Conservation (phyloP, 345 rosid genomes). For the Lumnitzera littorea region DNA sequence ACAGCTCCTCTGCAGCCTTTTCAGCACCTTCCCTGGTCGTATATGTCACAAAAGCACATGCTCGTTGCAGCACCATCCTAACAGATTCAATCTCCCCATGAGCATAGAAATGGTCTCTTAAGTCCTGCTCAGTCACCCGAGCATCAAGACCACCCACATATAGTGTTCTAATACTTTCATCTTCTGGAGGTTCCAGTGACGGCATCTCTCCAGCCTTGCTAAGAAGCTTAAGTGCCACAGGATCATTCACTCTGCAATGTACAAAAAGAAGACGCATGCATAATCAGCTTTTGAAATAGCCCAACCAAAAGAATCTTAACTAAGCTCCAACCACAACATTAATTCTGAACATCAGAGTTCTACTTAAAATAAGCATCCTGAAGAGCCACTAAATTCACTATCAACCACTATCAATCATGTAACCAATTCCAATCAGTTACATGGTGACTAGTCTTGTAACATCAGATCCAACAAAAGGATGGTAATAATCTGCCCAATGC, state of each 20-base stretch:
- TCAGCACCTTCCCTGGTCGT: constrained; percentile 95
- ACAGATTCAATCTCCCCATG: constrained; percentile 89
- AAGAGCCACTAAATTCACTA: too few species aligned
- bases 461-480: too few species aligned
- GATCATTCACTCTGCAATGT: constrained; percentile 75
- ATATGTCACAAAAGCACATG: constrained; percentile 93
- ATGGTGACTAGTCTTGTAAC: too few species aligned
- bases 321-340: too few species aligned
- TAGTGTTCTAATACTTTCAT: constrained; percentile 83
- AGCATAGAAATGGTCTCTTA: constrained; percentile 82
- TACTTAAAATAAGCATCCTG: too few species aligned
- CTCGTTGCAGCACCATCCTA: constrained; percentile 76
- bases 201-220: constrained; percentile 98
- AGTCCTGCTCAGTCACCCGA: constrained; percentile 77
- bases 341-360: too few species aligned
- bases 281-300: not conserved
- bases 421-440: too few species aligned
- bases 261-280: not conserved
- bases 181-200: constrained; percentile 84
- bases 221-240: constrained; percentile 85
- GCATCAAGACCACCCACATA: constrained; percentile 89
- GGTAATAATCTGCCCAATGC: too few species aligned
- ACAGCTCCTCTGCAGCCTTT: constrained; percentile 88
- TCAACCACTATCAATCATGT: too few species aligned
- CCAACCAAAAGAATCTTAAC: too few species aligned